A percentile compares a stretch with the other conserved stretches of the same genome.
These are phyloP conservation scores for Metschnikowia peoriensis DNA, from an alignment of 805 yeast species.

Conservation along the genomic window DNA sequence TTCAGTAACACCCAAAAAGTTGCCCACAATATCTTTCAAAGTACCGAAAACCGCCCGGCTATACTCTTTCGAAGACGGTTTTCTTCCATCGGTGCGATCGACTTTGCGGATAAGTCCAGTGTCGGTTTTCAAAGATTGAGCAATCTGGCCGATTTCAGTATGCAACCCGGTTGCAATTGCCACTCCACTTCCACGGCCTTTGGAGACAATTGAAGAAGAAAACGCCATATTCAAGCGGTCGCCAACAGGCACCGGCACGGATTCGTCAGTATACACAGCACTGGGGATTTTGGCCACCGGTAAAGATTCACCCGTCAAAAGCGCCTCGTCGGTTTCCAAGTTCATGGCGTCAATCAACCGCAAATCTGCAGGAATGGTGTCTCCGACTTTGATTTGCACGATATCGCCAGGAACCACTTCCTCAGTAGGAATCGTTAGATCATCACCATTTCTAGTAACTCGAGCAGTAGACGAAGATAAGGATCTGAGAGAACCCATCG, in stretches of 20 bases:
- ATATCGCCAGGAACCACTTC: constrained; percentile 75
- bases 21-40: constrained; percentile 54
- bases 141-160: constrained; percentile 77
- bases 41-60: constrained; percentile 48
- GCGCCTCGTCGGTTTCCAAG: constrained; percentile 70
- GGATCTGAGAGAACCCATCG: constrained; percentile 70
- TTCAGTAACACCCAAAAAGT: constrained; percentile 70
- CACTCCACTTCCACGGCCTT: constrained; percentile 73
- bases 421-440: constrained; percentile 55
- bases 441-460: constrained; percentile 59
- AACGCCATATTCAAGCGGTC: constrained; percentile 72
- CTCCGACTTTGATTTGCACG: constrained; percentile 63
- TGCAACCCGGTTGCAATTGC: constrained; percentile 63
- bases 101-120: constrained; percentile 39
- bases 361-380: constrained; percentile 75
- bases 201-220: constrained; percentile 65
- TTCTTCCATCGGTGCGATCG: constrained; percentile 40
- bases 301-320: constrained; percentile 66
- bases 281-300: constrained; percentile 57
- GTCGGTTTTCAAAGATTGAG: constrained; percentile 33
- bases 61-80: constrained; percentile 43
- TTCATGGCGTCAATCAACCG: constrained; percentile 57
- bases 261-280: constrained; percentile 34
- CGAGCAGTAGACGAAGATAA: constrained; percentile 70
- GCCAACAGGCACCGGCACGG: constrained; percentile 55